phyloP scores from a whole-genome alignment of 331 rosid genomes.

The Cydonia oblonga region DNA sequence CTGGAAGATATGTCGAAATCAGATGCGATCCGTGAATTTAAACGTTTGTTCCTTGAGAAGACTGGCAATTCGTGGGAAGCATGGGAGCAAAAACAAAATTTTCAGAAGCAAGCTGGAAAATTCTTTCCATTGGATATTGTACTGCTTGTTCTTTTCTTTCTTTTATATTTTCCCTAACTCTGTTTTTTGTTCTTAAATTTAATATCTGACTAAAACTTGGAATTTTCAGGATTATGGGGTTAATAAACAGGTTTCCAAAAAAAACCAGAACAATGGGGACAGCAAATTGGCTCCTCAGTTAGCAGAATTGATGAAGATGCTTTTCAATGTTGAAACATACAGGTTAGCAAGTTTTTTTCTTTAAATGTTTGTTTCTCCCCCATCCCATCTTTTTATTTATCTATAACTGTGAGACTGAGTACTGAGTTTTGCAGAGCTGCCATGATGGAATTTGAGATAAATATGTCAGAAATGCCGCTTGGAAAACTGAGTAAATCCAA shows the following conservation, averaged over 20 bases:
- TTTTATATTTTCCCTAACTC: background rate
- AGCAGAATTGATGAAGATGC: conserved; percentile 80
- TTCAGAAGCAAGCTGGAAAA: conserved; percentile 90
- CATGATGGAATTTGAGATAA: conserved; percentile 97
- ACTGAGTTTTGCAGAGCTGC: conserved; percentile 65
- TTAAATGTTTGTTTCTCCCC: background rate
- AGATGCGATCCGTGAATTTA: conserved; percentile 74
- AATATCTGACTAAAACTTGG: background rate
- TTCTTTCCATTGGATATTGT: conserved; percentile 95
- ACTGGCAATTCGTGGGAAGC: conserved; percentile 99
- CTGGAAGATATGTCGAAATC: conserved; percentile 56
- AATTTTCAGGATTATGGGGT: conserved; percentile 82
- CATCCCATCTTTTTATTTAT: background rate
- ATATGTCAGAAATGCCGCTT: conserved; percentile 97
- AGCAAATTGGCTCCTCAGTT: conserved; percentile 67
- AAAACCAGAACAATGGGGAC: conserved; percentile 22
- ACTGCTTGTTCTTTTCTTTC: conserved; percentile 12
- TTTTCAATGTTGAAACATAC: conserved; percentile 92
- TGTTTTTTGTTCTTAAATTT: conserved; percentile 7
- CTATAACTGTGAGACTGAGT: conserved; percentile 22
- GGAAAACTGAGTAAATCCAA: conserved; percentile 89
- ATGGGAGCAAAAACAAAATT: conserved; percentile 66
- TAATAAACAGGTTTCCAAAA: conserved; percentile 50
- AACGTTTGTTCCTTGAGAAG: conserved; percentile 79
- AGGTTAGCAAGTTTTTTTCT: conserved; percentile 32